Evolutionary conservation across 1,284 basidiomycete genomes (phyloP).

Genomic region (Vanrija humicola): DNA sequence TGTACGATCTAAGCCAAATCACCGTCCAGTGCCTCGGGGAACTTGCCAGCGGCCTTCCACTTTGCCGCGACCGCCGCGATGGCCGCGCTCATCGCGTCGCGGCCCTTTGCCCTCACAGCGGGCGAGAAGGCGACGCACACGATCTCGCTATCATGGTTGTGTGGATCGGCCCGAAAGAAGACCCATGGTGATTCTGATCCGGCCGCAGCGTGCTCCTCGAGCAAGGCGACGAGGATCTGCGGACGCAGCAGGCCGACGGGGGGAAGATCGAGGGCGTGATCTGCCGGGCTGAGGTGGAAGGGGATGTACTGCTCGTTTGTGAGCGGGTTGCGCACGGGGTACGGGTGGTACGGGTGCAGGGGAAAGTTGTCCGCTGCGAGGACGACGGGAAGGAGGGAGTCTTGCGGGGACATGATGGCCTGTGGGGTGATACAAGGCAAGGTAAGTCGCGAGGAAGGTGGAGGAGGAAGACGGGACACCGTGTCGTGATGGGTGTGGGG

Average conservation of each 20-base stretch:
- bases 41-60: slow-evolving; percentile 46
- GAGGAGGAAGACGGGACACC: too few relatives aligned
- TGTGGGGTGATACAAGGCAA: too few relatives aligned
- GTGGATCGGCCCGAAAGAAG: background rate
- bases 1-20: slow-evolving; percentile 8
- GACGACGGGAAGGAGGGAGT: slow-evolving; percentile 58
- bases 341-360: slow-evolving; percentile 5
- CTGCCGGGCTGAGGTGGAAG: slow-evolving; percentile 11
- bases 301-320: slow-evolving; percentile 11
- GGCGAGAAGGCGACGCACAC: slow-evolving; percentile 27
- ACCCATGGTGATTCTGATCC: background rate
- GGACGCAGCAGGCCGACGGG: slow-evolving; percentile 20
- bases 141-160: slow-evolving; percentile 2
- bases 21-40: slow-evolving; percentile 47
- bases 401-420: too few relatives aligned
- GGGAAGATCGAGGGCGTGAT: slow-evolving; percentile 1
- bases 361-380: slow-evolving; percentile 63
- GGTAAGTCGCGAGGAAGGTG: too few relatives aligned
- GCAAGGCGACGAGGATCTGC: slow-evolving; percentile 3
- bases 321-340: slow-evolving; percentile 16
- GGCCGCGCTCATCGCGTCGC: slow-evolving; percentile 33
- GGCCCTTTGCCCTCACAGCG: slow-evolving; percentile 23
- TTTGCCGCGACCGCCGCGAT: slow-evolving; percentile 38
- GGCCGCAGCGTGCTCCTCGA: background rate
- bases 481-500: too few relatives aligned